These are phyloP conservation scores for Colletotrichum eleusines DNA, from an alignment of 2,329 filamentous ascomycete genomes.

Conservation along the genomic window DNA sequence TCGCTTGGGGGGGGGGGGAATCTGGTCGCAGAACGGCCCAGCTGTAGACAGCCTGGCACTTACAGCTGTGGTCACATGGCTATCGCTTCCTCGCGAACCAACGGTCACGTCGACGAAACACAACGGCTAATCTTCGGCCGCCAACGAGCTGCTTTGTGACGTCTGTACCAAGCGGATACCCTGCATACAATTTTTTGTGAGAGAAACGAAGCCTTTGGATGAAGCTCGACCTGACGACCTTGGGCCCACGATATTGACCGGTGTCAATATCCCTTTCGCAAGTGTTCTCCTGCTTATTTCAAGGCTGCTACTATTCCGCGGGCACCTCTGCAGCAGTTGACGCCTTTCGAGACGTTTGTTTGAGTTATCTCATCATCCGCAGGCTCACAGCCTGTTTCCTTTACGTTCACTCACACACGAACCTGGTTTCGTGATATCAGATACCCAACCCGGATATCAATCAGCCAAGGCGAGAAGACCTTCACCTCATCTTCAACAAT, in stretches of 20 bases:
- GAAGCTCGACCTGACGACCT: constrained; percentile 23
- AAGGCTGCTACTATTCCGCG: not conserved
- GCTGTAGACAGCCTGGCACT: not conserved
- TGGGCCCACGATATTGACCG: constrained; percentile 6
- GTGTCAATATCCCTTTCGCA: not conserved
- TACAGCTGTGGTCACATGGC: constrained; percentile 1
- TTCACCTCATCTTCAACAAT: not conserved
- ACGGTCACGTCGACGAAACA: not conserved
- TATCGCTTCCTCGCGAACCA: not conserved
- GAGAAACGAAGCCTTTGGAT: constrained; percentile 5
- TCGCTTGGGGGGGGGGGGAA: no score
- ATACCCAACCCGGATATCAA: not conserved
- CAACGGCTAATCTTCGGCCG: constrained; percentile 29
- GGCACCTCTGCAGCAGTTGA: not conserved
- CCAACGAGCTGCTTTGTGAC: constrained; percentile 21
- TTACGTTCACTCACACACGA: not conserved
- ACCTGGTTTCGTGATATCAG: not conserved
- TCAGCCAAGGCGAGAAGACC: not conserved
- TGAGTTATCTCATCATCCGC: not conserved
- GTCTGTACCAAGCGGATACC: constrained; percentile 20
- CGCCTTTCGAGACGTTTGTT: not conserved
- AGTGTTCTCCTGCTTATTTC: not conserved
- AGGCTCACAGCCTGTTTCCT: not conserved
- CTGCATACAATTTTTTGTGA: constrained; percentile 39
- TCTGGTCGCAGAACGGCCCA: constrained; percentile 23